Base-by-base conservation (phyloP, 805 yeast genomes). In the Cyberlindnera mississippiensis region DNA sequence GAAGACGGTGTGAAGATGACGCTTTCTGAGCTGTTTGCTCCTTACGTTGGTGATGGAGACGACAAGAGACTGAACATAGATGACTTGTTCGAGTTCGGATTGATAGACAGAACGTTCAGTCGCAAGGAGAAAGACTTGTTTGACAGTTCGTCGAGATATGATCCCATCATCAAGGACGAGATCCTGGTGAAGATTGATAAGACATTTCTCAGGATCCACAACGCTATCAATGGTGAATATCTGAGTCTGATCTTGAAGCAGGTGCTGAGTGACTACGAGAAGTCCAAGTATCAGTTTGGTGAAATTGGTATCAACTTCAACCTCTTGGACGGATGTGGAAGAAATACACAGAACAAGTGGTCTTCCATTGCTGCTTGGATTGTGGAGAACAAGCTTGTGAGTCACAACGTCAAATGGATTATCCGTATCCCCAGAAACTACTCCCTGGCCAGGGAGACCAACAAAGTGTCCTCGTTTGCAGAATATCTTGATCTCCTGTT, bases 331-430 rank as follows among this genome's bases (percentile, higher is more conserved):
- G 52, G 38, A 51, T 53, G 31, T 40, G 41, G 49, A 37, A 38
- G 43, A 4, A 28, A 44, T 8, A 37, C 48, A 1, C 28, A 37
- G 4, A 40, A 37, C 11, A 44, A 41, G 28, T 68, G 71, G 71
- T 32, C 42, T 0, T 53, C 59, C 13, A 59, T 68, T 31, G 48
- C 68, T 1, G 40, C 54, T 15, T 67, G 71, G 71, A 44, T 67
- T 7, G 50, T 57, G 8, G 60, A 55, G 41, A 62, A 69, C 56
- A 61, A 63, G 42, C 47, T 68, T 10, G 58, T 67, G 1, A 66
- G 71, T 22, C 63, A 66, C 38, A 68, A 68, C 38, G 58, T 67
- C 12, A 63, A 65, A 15, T 68, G 71, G 71, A 56, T 62, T 27
- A 55, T 68, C 5, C 58, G 62, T 35, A 51, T 67, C 3, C 53